Evolutionary conservation across 2,329 filamentous ascomycete genomes (phyloP).

Genomic region (Penicillium sp.): DNA sequence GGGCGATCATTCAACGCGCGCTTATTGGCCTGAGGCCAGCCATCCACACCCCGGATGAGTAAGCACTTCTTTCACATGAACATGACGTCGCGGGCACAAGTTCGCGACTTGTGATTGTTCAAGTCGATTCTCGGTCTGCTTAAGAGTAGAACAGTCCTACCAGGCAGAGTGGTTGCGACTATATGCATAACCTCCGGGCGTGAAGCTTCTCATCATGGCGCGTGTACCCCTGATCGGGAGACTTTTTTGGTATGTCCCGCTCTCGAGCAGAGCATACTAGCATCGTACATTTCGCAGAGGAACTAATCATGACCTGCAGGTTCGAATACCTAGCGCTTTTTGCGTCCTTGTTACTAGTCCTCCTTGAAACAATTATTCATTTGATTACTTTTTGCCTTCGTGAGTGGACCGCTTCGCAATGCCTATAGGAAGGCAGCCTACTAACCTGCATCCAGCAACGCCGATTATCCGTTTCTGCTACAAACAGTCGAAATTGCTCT

Average conservation of each 20-base stretch:
- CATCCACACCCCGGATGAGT: conserved; percentile 33
- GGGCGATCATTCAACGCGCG: conserved; percentile 16
- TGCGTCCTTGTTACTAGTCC: conserved; percentile 78
- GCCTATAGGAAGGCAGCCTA: background rate
- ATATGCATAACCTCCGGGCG: conserved; percentile 6
- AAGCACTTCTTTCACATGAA: conserved; percentile 34
- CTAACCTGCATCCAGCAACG: conserved; percentile 57
- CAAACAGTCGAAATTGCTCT: conserved; percentile 75
- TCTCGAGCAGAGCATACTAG: background rate
- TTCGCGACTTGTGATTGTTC: conserved; percentile 1
- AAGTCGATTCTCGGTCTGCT: background rate
- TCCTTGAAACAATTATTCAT: conserved; percentile 79
- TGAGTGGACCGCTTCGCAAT: conserved; percentile 49
- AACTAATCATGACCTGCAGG: conserved; percentile 46
- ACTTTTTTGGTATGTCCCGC: conserved; percentile 50
- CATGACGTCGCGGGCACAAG: conserved; percentile 24
- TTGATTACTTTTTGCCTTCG: conserved; percentile 85
- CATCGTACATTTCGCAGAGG: background rate
- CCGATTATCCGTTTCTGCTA: conserved; percentile 84
- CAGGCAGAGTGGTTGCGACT: background rate
- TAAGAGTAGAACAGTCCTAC: background rate
- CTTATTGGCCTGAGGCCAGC: conserved; percentile 14
- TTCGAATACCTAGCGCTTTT: conserved; percentile 86
- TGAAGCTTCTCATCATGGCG: conserved; percentile 47
- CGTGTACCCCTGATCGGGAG: conserved; percentile 65